Evolutionary conservation across 1,139 yeast species (phyloP).

Genomic region (Arxiozyma bovina): DNA sequence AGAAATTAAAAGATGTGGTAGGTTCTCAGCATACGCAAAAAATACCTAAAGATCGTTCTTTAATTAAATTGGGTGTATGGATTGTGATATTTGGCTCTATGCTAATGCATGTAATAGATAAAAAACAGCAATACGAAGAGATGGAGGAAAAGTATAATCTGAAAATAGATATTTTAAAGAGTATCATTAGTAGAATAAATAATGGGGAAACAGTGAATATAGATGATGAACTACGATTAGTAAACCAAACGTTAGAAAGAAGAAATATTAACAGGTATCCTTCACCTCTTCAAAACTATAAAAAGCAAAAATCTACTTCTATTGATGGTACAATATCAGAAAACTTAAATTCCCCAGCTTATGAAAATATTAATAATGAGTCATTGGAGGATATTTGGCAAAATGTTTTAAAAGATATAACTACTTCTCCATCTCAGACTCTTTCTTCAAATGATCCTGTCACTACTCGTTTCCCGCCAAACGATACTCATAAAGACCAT

Average conservation of each 20-base stretch:
- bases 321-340: not conserved
- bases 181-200: conserved; percentile 22
- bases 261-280: not conserved
- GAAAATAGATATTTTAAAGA: conserved; percentile 30
- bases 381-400: conserved; percentile 24
- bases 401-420: conserved; percentile 14
- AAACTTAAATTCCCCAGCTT: not conserved
- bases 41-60: conserved; percentile 19
- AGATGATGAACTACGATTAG: conserved; percentile 29
- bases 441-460: not conserved
- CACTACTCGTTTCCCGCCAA: not conserved
- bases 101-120: conserved; percentile 33
- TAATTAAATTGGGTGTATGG: conserved; percentile 28
- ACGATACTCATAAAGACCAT: not conserved
- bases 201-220: conserved; percentile 25
- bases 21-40: not conserved
- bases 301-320: not conserved
- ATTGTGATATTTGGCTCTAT: conserved; percentile 32
- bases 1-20: not conserved
- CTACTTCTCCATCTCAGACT: not conserved
- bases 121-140: conserved; percentile 33
- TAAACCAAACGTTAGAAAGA: conserved; percentile 17
- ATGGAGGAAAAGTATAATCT: conserved; percentile 34
- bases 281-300: not conserved
- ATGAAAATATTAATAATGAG: conserved; percentile 18